These are phyloP conservation scores for Dactylella cylindrospora DNA, from an alignment of 2,329 filamentous ascomycete species.

Conservation along the genomic window DNA sequence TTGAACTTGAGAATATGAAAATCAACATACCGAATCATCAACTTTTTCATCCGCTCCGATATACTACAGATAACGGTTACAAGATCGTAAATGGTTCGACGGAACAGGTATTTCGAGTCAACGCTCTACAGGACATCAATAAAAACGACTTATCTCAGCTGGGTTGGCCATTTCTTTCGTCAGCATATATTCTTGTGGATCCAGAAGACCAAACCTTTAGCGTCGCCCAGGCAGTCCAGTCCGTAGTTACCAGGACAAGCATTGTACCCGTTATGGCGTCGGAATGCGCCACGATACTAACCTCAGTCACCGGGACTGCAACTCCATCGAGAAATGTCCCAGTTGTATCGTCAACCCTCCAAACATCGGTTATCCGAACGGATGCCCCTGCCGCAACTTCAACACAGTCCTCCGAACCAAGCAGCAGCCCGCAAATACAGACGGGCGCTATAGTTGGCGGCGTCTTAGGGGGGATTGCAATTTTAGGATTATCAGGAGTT, in stretches of 20 bases:
- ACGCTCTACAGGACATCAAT: conserved; percentile 13
- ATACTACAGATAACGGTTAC: conserved; percentile 1
- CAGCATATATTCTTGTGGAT: conserved; percentile 23
- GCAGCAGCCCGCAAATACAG: too few species aligned
- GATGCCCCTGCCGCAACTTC: background rate
- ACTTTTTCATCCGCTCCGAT: conserved; percentile 17
- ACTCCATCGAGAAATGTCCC: background rate
- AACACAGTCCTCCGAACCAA: too few species aligned
- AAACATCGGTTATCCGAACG: background rate
- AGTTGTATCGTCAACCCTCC: background rate
- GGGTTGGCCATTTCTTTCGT: conserved; percentile 32
- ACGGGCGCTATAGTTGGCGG: background rate
- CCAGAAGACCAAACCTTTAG: conserved; percentile 9
- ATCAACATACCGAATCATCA: conserved; percentile 28
- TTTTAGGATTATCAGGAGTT: background rate
- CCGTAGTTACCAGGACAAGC: background rate
- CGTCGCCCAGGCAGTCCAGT: conserved; percentile 1
- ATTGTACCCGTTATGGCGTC: conserved; percentile 1
- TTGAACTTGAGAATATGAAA: conserved; percentile 1
- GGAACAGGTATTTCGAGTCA: conserved; percentile 10
- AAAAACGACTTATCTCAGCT: conserved; percentile 24
- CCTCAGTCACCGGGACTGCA: too few species aligned
- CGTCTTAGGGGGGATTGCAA: background rate
- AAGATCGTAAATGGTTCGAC: background rate
- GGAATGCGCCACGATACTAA: background rate